Base-by-base conservation (phyloP, 257 asterid species). In the Capsicum baccatum region DNA sequence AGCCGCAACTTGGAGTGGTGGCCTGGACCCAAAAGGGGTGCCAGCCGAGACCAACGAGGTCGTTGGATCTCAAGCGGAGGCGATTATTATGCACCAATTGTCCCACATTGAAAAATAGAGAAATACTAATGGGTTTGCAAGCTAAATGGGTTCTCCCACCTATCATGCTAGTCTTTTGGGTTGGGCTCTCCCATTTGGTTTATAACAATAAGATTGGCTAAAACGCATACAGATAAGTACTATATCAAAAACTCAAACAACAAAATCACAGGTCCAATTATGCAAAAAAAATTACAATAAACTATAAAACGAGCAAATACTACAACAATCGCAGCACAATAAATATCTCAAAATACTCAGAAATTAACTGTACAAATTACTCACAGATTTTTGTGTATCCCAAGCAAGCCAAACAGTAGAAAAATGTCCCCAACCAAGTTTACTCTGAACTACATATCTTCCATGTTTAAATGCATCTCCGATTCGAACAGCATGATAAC, bases 351-450 rank as follows among this genome's bases (percentile, higher is more conserved):
- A 76, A 76, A 52, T 52, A 47, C 62, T 3, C 52, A 37, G 8
- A 52, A 21, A 21, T 3, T 3, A 16, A 48, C 48, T 64, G 21
- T 15, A 48, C 44, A 9, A 37, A 83, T 52, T 66, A 1, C 52
- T 68, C 52, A 83, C 85, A 57, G 97, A 93, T 88, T 92, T 93
- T 3, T 89, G 94, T 67, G 92, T 88, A 83, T 97, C 99, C 99
- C 99, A 97, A 84, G 98, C 98, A 10, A 97, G 93, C 99, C 99
- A 97, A 33, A 97, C 99, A 70, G 99, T 97, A 74, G 99, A 97
- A 86, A 97, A 97, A 85, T 97, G 99, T n/a, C 99, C 99, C 99
- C 99, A 97, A 9, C 99, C 99, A 50, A 97, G 98, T 90, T 97
- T 97, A 87, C 92, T 90, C 91, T 97, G 98, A 73, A 97, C 98